Base-by-base conservation (phyloP, 495 filamentous ascomycete species). In the Baudoinia panamericana region DNA sequence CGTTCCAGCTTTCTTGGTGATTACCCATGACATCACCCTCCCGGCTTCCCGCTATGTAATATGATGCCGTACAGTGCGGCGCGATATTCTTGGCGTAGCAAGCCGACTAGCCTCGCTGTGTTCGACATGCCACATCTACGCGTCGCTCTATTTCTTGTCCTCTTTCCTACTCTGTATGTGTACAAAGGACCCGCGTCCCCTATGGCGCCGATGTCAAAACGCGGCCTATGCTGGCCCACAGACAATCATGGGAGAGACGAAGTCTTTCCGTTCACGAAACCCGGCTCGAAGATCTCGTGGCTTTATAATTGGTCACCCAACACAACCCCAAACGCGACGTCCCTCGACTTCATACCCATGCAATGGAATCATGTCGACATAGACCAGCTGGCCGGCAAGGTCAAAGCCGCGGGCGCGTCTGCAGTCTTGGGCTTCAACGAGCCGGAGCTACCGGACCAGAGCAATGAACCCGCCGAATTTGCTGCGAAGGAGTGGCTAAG, bases 291-390 rank as follows among this genome's bases (percentile, higher is more conserved):
- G 21, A 22, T 51, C 15, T 37, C 36, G 12, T 51, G 48, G 48
- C 42, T 51, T 19, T 51, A 51, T 34, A 51, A 51, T 33, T 51
- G 48, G 48, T 46, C 43, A 1, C 48, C 43, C 1, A 25, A 37
- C 26, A 9, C 43, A 6, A 46, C 48, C 2, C 43, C 48, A 1
- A 37, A 42, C 33, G 30, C 43, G 1, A 51, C 3, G 15, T 46
- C 48, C 6, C 36, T 51, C 7, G 36, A 41, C 23, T 51, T 37
- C 29, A 19, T 42, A 1, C 48, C 48, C 2, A 51, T 51, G 48
- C 48, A 51, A 39, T 51, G 48, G 48, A 51, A 51, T 24, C 36
- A 46, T 34, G 31, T 39, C 34, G 13, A 33, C 43, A 46, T 51
- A 16, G 36, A 46, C 43, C 18, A 36, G 13, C 38, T 51, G 8